Evolutionary conservation across 2,329 filamentous ascomycete species (phyloP).

Genomic region (Phialophora tarda): DNA sequence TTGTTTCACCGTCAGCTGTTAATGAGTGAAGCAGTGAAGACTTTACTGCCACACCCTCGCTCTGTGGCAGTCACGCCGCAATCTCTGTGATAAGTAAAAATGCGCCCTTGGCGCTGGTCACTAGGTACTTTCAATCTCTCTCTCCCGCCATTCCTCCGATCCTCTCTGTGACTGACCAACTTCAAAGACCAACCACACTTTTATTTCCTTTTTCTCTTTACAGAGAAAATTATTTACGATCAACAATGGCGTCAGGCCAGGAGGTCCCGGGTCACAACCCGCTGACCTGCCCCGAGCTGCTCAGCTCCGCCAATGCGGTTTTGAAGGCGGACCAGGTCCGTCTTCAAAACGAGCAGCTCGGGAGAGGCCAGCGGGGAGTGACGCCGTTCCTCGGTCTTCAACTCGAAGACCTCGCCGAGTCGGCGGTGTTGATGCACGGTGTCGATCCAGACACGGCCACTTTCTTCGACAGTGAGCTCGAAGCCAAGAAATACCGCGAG

Average conservation of each 20-base stretch:
- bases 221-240: background rate
- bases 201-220: conserved; percentile 3
- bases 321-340: background rate
- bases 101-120: conserved; percentile 8
- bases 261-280: conserved; percentile 7
- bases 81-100: conserved; percentile 15
- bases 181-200: conserved; percentile 15
- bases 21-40: conserved; percentile 16
- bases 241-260: conserved; percentile 1
- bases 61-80: background rate
- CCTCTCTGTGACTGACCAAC: conserved; percentile 21
- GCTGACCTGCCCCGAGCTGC: conserved; percentile 14
- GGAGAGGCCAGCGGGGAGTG: conserved; percentile 12
- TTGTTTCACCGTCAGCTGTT: background rate
- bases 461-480: conserved; percentile 20
- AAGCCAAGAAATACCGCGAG: conserved; percentile 30
- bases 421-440: background rate
- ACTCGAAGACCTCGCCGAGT: background rate
- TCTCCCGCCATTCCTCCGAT: background rate
- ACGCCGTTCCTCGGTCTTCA: conserved; percentile 6
- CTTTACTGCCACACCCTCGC: conserved; percentile 14
- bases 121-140: conserved; percentile 4
- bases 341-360: background rate
- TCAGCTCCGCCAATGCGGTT: background rate
- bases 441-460: background rate